A percentile compares a stretch with the other conserved stretches of the same genome.
Evolutionary conservation across 306 rosid species (phyloP).

Genomic region (Cyamopsis tetragonoloba): DNA sequence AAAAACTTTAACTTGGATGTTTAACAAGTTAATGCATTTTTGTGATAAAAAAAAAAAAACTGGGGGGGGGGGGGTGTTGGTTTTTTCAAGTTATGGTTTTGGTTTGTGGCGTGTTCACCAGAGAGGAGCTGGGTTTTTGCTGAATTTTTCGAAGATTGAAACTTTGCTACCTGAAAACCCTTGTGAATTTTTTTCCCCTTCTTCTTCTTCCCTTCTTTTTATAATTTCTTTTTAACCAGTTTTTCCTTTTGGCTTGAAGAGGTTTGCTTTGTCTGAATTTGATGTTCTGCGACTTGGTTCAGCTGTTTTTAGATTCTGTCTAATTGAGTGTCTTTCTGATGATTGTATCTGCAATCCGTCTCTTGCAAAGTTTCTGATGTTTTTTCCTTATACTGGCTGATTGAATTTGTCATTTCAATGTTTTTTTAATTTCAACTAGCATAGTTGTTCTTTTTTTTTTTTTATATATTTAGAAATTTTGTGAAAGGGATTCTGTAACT

Average conservation of each 20-base stretch:
- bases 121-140: constrained; percentile 24
- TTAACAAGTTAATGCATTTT: constrained; percentile 22
- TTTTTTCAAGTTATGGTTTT: constrained; percentile 13
- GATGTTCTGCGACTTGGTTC: constrained; percentile 34
- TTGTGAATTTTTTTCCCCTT: constrained; percentile 16
- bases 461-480: not conserved
- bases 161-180: constrained; percentile 21
- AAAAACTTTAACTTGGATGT: constrained; percentile 21
- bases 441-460: constrained; percentile 5
- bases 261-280: constrained; percentile 23
- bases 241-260: constrained; percentile 9
- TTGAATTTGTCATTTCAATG: constrained; percentile 36
- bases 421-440: not conserved
- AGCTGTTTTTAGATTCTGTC: constrained; percentile 32
- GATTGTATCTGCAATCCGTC: constrained; percentile 22
- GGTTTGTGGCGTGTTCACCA: constrained; percentile 11
- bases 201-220: too few species aligned
- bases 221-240: not conserved
- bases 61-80: not conserved
- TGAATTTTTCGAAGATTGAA: constrained; percentile 4
- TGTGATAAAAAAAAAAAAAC: constrained; percentile 19
- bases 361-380: constrained; percentile 24
- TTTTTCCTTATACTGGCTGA: constrained; percentile 8
- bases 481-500: constrained; percentile 30
- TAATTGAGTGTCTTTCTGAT: constrained; percentile 27